These are phyloP conservation scores for Pterocarpus santalinus DNA, from an alignment of 306 rosid species.

Conservation along the genomic window DNA sequence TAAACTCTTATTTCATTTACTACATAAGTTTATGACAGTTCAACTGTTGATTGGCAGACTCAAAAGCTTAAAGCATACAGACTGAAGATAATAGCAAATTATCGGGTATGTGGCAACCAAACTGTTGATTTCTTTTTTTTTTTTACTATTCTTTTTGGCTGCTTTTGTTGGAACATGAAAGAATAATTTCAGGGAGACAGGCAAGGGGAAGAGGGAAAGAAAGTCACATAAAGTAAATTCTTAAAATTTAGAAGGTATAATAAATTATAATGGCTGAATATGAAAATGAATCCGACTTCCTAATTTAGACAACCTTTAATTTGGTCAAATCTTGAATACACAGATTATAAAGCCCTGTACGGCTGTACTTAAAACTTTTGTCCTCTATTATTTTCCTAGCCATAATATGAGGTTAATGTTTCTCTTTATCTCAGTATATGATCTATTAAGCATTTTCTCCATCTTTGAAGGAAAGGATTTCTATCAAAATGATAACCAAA, in stretches of 20 bases:
- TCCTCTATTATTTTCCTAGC: neutral
- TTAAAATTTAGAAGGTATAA: conserved; percentile 10
- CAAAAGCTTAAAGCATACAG: conserved; percentile 83
- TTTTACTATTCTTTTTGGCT: conserved; percentile 24
- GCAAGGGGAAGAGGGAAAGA: neutral
- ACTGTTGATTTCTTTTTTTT: conserved; percentile 2
- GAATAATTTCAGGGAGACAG: conserved; percentile 33
- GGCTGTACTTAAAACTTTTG: neutral
- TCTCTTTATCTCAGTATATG: conserved; percentile 29
- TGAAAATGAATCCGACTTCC: conserved; percentile 13
- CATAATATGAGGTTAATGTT: conserved; percentile 28
- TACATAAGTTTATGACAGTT: conserved; percentile 32
- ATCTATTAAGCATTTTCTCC: conserved; percentile 13
- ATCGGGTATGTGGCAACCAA: conserved; percentile 64
- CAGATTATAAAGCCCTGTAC: neutral
- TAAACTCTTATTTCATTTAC: neutral
- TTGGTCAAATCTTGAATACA: neutral
- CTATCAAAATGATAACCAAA: neutral
- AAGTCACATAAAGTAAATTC: conserved; percentile 32
- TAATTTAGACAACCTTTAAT: conserved; percentile 1
- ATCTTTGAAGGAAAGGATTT: conserved; percentile 11
- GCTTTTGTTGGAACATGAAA: conserved; percentile 18
- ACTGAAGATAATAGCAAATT: conserved; percentile 76
- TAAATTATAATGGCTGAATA: conserved; percentile 3
- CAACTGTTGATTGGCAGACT: conserved; percentile 60